Evolutionary conservation across 768 basidiomycete species (phyloP).

Genomic region (Tricholoma furcatifolium): DNA sequence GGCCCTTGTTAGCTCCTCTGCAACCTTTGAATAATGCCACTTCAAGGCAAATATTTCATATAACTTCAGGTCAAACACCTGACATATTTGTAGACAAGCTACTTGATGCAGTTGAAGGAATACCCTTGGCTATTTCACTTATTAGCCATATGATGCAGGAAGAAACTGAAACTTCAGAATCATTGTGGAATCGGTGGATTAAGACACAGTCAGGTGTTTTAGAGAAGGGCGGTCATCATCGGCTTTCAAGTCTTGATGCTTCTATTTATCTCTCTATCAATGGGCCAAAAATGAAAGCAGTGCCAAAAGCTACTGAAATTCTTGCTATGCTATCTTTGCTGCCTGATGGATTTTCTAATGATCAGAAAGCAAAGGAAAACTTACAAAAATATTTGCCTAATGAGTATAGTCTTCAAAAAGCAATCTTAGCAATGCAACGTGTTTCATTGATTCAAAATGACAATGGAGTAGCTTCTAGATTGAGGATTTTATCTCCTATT

Average conservation of each 20-base stretch:
- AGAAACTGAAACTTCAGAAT: constrained; percentile 18
- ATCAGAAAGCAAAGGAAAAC: too few relatives aligned
- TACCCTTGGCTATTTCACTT: background rate
- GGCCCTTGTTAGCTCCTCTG: background rate
- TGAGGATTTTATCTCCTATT: background rate
- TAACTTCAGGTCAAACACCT: background rate
- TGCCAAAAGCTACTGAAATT: constrained; percentile 2
- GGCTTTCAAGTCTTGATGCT: constrained; percentile 20
- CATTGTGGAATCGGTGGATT: constrained; percentile 18
- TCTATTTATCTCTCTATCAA: constrained; percentile 20
- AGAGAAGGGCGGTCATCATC: constrained; percentile 17
- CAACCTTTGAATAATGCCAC: background rate
- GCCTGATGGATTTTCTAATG: constrained; percentile 12
- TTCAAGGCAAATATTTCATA: background rate
- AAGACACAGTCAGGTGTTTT: constrained; percentile 16
- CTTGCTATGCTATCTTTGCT: constrained; percentile 19
- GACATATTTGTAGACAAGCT: constrained; percentile 17
- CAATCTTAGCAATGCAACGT: background rate
- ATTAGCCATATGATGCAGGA: constrained; percentile 9
- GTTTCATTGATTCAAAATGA: background rate
- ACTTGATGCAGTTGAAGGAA: constrained; percentile 17
- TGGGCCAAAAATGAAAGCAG: constrained; percentile 16
- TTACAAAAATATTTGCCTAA: background rate
- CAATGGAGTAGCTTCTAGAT: background rate
- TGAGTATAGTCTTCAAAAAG: background rate